Conservation (phyloP, 768 basidiomycete genomes). For the Zangia roseola region DNA sequence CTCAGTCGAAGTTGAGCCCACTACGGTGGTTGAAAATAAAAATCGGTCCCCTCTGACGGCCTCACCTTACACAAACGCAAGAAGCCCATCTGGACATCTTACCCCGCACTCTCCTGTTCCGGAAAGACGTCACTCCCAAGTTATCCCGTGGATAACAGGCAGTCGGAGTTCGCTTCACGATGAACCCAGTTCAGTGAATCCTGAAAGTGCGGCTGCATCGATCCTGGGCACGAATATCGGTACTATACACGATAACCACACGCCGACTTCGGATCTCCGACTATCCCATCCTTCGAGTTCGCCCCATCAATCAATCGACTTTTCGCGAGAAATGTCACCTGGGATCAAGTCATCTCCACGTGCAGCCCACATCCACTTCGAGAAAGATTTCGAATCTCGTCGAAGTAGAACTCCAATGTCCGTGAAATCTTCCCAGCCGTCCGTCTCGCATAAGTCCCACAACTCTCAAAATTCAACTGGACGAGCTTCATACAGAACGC, state of each 20-base stretch:
- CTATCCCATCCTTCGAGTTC: neutral
- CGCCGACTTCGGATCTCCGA: neutral
- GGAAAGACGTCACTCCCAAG: constrained; percentile 12
- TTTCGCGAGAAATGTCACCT: neutral
- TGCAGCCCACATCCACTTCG: neutral
- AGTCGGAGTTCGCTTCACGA: constrained; percentile 16
- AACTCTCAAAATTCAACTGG: constrained; percentile 18
- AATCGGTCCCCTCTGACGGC: constrained; percentile 3
- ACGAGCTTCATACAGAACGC: constrained; percentile 22
- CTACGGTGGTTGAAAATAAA: neutral
- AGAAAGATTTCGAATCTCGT: neutral
- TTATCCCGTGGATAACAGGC: constrained; percentile 6
- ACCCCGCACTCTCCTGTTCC: constrained; percentile 9
- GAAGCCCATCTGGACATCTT: constrained; percentile 21
- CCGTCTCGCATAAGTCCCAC: constrained; percentile 15
- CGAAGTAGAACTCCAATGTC: neutral
- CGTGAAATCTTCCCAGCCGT: constrained; percentile 5
- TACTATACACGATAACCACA: neutral
- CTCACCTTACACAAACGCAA: neutral
- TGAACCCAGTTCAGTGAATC: constrained; percentile 11
- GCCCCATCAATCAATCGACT: neutral
- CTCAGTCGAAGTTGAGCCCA: neutral
- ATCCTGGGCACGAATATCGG: neutral
- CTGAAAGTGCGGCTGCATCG: neutral
- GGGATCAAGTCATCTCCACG: neutral